phyloP scores from a whole-genome alignment of 2,329 filamentous ascomycete species.

The Sphaerulina musiva region DNA sequence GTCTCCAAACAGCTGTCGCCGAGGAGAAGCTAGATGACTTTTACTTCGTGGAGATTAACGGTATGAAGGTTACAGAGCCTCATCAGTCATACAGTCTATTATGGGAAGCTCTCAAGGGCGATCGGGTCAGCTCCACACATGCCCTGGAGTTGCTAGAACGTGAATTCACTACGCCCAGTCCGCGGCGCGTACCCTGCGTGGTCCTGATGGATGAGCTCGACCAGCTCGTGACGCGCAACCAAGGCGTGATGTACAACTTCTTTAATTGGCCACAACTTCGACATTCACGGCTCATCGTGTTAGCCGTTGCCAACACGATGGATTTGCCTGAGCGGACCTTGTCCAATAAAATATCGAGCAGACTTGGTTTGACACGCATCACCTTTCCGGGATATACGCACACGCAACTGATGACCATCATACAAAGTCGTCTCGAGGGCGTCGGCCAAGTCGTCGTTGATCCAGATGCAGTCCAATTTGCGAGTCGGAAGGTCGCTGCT shows the following conservation, averaged over 20 bases:
- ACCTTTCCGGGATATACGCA: constrained; percentile 97
- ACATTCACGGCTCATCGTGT: constrained; percentile 87
- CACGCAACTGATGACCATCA: constrained; percentile 94
- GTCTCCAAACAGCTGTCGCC: constrained; percentile 78
- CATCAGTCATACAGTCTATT: constrained; percentile 92
- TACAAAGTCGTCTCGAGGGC: constrained; percentile 83
- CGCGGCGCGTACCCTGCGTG: constrained; percentile 85
- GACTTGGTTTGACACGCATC: constrained; percentile 76
- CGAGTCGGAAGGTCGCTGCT: constrained; percentile 90
- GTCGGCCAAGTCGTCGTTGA: constrained; percentile 81
- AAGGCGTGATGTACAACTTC: constrained; percentile 99
- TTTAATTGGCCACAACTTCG: constrained; percentile 96
- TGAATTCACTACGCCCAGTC: constrained; percentile 87
- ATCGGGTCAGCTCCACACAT: constrained; percentile 85
- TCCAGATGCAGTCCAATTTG: constrained; percentile 89
- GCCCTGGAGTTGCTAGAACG: constrained; percentile 84
- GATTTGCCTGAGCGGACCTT: constrained; percentile 91
- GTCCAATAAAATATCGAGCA: constrained; percentile 96
- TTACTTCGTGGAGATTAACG: constrained; percentile 98
- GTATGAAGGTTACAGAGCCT: constrained; percentile 98
- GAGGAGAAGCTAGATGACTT: constrained; percentile 95
- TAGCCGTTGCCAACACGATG: constrained; percentile 98
- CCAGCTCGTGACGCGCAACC: constrained; percentile 94
- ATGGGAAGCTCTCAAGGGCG: constrained; percentile 92
- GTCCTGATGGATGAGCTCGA: constrained; percentile 98